These are phyloP conservation scores for Phlegmacium glaucopus DNA, from an alignment of 768 basidiomycete species.

Conservation along the genomic window DNA sequence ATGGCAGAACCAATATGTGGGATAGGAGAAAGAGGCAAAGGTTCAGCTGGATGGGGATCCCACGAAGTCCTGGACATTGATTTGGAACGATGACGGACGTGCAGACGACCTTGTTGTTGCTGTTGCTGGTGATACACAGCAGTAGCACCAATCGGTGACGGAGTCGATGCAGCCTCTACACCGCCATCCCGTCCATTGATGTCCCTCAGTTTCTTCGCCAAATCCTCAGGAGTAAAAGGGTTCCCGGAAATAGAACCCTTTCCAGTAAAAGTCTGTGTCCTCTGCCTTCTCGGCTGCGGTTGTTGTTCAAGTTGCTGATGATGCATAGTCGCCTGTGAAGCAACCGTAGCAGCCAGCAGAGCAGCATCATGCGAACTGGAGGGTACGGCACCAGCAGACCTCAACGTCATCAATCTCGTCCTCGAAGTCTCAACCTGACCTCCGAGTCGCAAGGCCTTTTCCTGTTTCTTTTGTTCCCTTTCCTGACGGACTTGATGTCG, in stretches of 20 bases:
- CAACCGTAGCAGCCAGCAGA: conserved; percentile 25
- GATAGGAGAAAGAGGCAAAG: background rate
- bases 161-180: conserved; percentile 15
- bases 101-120: background rate
- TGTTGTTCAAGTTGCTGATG: conserved; percentile 5
- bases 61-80: conserved; percentile 13
- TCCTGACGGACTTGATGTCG: conserved; percentile 70
- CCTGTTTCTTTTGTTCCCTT: conserved; percentile 51
- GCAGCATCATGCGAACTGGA: conserved; percentile 38
- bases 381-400: conserved; percentile 33
- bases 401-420: conserved; percentile 30
- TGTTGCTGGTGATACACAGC: conserved; percentile 5
- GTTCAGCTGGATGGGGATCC: conserved; percentile 6
- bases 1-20: conserved; percentile 6
- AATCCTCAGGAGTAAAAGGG: conserved; percentile 51
- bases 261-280: conserved; percentile 43
- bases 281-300: conserved; percentile 27
- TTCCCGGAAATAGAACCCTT: conserved; percentile 12
- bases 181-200: conserved; percentile 32
- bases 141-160: conserved; percentile 7
- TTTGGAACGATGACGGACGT: conserved; percentile 6
- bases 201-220: conserved; percentile 53
- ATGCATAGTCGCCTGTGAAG: conserved; percentile 11
- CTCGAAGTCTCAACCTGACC: conserved; percentile 16
- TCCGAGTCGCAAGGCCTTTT: conserved; percentile 38